A percentile compares a stretch with the other conserved stretches of the same genome.
These are phyloP conservation scores for Flaveria linearis DNA, from an alignment of 129 eudicot genomes.

Conservation along the genomic window DNA sequence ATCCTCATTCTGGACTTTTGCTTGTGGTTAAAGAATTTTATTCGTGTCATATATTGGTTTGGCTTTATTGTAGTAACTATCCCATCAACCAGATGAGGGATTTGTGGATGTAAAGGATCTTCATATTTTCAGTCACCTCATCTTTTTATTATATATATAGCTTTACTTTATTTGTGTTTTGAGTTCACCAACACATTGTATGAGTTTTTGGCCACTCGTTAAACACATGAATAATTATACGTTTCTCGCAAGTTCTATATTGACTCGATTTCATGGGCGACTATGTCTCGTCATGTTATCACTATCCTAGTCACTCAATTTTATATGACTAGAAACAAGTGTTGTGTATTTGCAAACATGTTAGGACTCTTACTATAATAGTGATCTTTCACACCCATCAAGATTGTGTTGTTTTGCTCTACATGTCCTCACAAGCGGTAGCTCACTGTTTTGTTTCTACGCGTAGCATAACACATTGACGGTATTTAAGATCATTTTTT, in stretches of 20 bases:
- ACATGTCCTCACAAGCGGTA: background rate
- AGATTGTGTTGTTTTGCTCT: background rate
- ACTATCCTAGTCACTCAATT: background rate
- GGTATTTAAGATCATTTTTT: background rate
- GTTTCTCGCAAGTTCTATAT: background rate
- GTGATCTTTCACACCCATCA: too few species aligned
- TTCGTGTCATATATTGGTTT: background rate
- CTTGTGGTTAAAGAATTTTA: background rate
- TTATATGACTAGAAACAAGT: background rate
- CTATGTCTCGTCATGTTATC: slow-evolving; percentile 2
- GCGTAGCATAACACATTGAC: background rate
- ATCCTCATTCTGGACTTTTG: background rate
- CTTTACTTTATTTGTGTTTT: background rate
- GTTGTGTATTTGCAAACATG: background rate
- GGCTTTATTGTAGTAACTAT: background rate
- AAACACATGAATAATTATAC: background rate
- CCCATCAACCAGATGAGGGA: background rate
- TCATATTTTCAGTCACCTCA: background rate
- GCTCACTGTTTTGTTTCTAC: too few species aligned
- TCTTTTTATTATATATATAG: background rate
- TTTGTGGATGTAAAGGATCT: background rate
- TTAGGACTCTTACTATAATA: too few species aligned
- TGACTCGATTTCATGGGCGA: background rate
- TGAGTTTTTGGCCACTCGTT: background rate
- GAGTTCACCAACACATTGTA: background rate